Base-by-base conservation (phyloP, 768 basidiomycete genomes). In the Boletus patriciae region DNA sequence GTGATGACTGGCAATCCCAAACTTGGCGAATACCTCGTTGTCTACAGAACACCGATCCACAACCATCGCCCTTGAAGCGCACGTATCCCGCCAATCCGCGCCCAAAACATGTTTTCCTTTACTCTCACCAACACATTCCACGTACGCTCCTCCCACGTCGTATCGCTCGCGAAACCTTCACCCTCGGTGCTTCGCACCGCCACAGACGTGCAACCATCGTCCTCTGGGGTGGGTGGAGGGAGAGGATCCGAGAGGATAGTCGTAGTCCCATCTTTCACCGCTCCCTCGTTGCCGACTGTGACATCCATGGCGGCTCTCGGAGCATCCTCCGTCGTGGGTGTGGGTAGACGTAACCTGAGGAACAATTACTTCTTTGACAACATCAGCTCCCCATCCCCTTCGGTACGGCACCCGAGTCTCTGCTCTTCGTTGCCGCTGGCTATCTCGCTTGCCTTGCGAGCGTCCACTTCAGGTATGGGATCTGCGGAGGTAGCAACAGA, bases 31-130 rank as follows among this genome's bases (percentile, higher is more conserved):
- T 31, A n/a, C n/a, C 10, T 11, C 11, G 2, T 3, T 25, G 25
- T 31, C 31, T 11, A 94, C 27, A 27, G 27, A 27, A 27, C 27
- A 27, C 27, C 27, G 7, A 27, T 27, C 27, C 6, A 8, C 27
- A 27, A 6, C 27, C 10, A 46, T 54, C 55, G 59, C 16, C 27
- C 54, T 23, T 47, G 54, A 37, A 44, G 47, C 11, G 52, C 45
- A 43, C 66, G 65, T 49, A 76, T 50, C 8, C 80, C 84, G 1
- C 92, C 92, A 46, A 92, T 72, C 52, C 92, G 75, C 21, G 91
- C 88, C 87, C 85, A 93, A 69, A 90, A 94, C 89, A 94, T 88
- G 42, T 89, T 86, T 69, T 93, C 90, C 57, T 84, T 82, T 60
- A 94, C 69, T 43, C 2, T 31, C 31, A 84, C 78, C 19, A 94